These are phyloP conservation scores for Nemania serpens DNA, from an alignment of 2,329 filamentous ascomycete genomes.

Conservation along the genomic window DNA sequence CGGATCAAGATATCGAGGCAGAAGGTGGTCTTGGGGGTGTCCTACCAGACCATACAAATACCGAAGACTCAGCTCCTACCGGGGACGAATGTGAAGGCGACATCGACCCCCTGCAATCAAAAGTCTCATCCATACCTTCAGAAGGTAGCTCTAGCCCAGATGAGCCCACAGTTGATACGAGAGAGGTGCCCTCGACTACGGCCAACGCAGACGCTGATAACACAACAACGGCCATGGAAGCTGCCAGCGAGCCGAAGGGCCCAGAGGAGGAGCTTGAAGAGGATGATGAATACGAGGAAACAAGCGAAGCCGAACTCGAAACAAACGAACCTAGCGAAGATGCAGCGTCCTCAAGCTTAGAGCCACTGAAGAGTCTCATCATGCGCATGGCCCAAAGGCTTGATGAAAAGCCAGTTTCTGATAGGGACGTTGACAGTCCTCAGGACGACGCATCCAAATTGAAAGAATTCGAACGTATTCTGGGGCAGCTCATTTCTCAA, in stretches of 20 bases:
- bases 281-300: constrained; percentile 15
- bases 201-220: not conserved
- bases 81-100: not conserved
- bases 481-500: constrained; percentile 53
- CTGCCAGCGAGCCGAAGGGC: constrained; percentile 8
- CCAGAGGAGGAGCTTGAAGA: constrained; percentile 33
- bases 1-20: not conserved
- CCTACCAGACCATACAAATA: not conserved
- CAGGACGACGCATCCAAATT: constrained; percentile 47
- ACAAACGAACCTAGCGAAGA: constrained; percentile 35
- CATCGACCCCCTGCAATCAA: not conserved
- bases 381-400: constrained; percentile 55
- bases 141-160: not conserved
- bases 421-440: constrained; percentile 34
- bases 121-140: not conserved
- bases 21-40: not conserved
- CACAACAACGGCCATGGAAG: constrained; percentile 6
- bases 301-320: constrained; percentile 11
- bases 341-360: constrained; percentile 12
- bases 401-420: constrained; percentile 40
- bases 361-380: constrained; percentile 52
- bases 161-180: not conserved
- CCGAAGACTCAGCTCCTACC: not conserved
- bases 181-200: not conserved
- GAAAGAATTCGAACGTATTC: constrained; percentile 55